Evolutionary conservation across 768 basidiomycete genomes (phyloP), one percentile per base, ranked within the genome.

Genomic region (Brasilioporus rufonigricans): DNA sequence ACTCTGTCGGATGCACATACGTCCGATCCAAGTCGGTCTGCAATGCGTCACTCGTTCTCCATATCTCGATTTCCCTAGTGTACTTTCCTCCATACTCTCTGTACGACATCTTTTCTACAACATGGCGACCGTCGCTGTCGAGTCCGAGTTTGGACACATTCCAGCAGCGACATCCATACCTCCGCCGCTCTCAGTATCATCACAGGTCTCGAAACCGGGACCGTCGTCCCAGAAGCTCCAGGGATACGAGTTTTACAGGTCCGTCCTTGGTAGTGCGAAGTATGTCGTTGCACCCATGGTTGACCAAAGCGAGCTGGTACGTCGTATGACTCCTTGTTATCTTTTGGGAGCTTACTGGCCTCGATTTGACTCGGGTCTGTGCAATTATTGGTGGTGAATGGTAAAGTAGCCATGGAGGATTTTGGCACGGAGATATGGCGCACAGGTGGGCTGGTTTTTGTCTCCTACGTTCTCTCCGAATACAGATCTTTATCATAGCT

Each of bases 281-380:
- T 88, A 83, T 65, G 81, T 98, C 38, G 92, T 98, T 18, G 96
- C 93, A 10, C 97, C 97, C 18, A 99, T 99, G 97, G 97, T 98
- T 0, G 97, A 98, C 70, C 93, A 97, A 75, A 92, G 89, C 65
- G 96, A 98, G 71, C 79, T 98, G 70, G 95, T 97, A 63, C 63
- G 89, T 80, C 12, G 32, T 10, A 35, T 14, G 5, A n/a, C n/a
- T n/a, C n/a, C n/a, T 24, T 23, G 1, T 16, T 35, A 13, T 39
- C 18, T 59, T 19, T 36, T 26, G 1, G 44, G 21, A 5, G 32
- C 33, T 44, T 10, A 52, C 26, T 23, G 9, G 18, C 7, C 4
- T 14, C 12, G 26, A 46, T 18, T n/a, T 13, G 10, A 38, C 24
- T 36, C n/a, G 38, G 36, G 18, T 21, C 32, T 44, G 6, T 18